Evolutionary conservation across 2,329 filamentous ascomycete species (phyloP), one percentile per base, ranked within the genome.

Genomic region (Neopestalotiopsis sp.): DNA sequence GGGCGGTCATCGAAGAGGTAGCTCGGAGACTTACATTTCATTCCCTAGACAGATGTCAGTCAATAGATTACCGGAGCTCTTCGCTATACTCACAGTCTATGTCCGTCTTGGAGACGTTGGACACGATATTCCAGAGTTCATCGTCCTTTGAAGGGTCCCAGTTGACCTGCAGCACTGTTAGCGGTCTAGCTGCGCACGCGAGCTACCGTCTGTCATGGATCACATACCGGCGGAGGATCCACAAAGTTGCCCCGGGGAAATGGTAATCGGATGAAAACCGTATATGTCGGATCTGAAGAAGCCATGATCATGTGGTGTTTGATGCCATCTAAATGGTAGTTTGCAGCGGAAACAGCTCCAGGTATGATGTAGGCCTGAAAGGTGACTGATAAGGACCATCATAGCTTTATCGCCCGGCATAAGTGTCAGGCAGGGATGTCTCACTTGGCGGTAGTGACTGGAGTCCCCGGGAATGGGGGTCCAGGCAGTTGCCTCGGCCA

Each of bases 121-220:
- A 97, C 5, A 98, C 88, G 65, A 97, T 90, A 79, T 93, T 93
- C 96, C 96, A 99, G 17, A 99, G 82, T 10, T 90, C 90, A 69
- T 94, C 92, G 77, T 98, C 96, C 80, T 98, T 98, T 28, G 87
- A 84, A 1, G 91, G 87, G 80, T 95, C 91, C 96, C 96, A 99
- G 79, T 94, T 90, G 67, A 96, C 91, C 94, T 97, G 69, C 63
- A 28, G 17, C 30, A n/a, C 20, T 24, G n/a, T 66, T 58, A 69
- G 68, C 24, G 45, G 45, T 42, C 52, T n/a, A 62, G 56, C 58
- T 38, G 59, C 14, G 13, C 24, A 24, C 13, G 12, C 32, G 34
- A 24, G 17, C 34, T 38, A 4, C 10, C 30, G 57, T 20, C 57
- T 59, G 13, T 59, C 24, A 52, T 24, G 12, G 68, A 10, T 28